These are phyloP conservation scores for Remersonia thermophila DNA, from an alignment of 2,329 filamentous ascomycete species.

Conservation along the genomic window DNA sequence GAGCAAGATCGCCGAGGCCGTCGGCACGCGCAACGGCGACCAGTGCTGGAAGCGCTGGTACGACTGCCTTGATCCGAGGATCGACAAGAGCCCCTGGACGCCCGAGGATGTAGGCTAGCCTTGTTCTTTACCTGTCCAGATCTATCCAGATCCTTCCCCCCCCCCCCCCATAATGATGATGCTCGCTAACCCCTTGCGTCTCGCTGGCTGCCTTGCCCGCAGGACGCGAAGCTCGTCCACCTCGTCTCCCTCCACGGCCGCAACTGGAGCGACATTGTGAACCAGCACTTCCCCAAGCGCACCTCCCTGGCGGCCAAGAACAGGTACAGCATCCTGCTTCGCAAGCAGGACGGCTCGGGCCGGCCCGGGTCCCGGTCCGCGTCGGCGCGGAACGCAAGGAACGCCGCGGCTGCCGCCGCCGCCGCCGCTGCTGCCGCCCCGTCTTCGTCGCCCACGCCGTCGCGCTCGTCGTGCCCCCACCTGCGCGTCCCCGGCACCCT, in stretches of 20 bases:
- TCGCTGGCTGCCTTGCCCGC: background rate
- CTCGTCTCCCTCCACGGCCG: slow-evolving; percentile 15
- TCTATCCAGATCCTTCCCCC: background rate
- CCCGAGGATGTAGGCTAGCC: slow-evolving; percentile 12
- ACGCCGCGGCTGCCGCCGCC: no score
- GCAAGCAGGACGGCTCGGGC: slow-evolving; percentile 7
- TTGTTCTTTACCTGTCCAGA: no score
- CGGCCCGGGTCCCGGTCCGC: background rate
- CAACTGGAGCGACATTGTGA: slow-evolving; percentile 18
- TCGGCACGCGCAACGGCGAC: slow-evolving; percentile 17
- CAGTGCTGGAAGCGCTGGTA: slow-evolving; percentile 20
- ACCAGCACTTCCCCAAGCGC: slow-evolving; percentile 17
- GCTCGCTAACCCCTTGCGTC: no score
- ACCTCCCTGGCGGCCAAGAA: slow-evolving; percentile 19
- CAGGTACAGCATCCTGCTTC: slow-evolving; percentile 15
- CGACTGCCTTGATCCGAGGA: slow-evolving; percentile 16
- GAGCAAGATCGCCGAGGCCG: slow-evolving; percentile 17
- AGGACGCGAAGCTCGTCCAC: slow-evolving; percentile 15
- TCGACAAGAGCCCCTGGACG: slow-evolving; percentile 19
- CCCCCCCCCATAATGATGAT: no score
- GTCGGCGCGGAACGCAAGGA: no score
- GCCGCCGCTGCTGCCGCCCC: no score
- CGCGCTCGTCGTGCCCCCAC: background rate
- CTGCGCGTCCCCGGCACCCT: background rate
- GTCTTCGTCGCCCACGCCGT: background rate